Evolutionary conservation across 108 stramenopile species (phyloP).

Genomic region (Nannochloropsis granulata): DNA sequence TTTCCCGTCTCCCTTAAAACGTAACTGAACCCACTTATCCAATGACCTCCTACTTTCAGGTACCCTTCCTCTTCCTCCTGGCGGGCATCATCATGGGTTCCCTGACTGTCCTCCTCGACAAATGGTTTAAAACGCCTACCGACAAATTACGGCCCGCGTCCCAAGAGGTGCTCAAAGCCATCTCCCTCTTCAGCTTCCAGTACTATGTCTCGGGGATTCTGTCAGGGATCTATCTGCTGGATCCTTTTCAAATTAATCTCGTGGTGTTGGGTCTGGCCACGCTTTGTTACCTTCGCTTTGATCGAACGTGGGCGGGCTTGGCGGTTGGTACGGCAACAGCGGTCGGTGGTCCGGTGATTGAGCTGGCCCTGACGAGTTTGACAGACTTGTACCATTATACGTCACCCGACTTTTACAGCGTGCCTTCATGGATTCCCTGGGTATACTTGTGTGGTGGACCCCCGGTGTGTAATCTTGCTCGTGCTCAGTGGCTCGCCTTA

Average conservation of each 20-base stretch:
- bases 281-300: neutral
- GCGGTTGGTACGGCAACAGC: neutral
- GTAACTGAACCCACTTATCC: neutral
- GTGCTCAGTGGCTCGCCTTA: neutral
- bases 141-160: neutral
- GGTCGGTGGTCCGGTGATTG: neutral
- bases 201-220: neutral
- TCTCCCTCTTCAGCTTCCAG: neutral
- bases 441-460: neutral
- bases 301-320: neutral
- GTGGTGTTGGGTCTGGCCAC: neutral
- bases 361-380: neutral
- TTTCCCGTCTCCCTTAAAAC: neutral
- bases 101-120: neutral
- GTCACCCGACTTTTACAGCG: neutral
- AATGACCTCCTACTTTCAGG: neutral
- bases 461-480: neutral
- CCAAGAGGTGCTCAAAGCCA: neutral
- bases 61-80: neutral
- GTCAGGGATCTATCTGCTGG: neutral
- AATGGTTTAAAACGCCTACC: neutral
- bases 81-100: neutral
- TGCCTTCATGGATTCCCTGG: neutral
- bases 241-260: neutral
- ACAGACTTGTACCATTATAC: neutral